Percentiles rank a stretch among this genome's conserved stretches.
phyloP scores from a whole-genome alignment of 2,329 filamentous ascomycete species.

The Alternaria longipes region DNA sequence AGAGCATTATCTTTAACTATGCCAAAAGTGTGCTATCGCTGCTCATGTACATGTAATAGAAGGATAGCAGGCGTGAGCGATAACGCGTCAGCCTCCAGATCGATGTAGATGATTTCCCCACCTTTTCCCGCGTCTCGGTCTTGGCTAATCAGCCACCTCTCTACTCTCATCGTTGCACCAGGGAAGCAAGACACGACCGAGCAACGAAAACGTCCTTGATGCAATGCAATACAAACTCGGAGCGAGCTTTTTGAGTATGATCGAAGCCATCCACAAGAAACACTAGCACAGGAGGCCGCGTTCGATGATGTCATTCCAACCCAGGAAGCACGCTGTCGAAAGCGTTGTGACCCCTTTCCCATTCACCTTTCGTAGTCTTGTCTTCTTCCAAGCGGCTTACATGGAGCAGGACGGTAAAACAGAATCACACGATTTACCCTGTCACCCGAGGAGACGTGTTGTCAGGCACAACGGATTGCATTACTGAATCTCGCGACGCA shows the following conservation, averaged over 20 bases:
- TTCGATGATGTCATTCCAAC: background rate
- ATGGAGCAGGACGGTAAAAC: background rate
- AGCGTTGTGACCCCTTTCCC: background rate
- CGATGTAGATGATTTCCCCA: background rate
- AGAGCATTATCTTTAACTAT: fast-evolving
- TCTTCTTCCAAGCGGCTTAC: background rate
- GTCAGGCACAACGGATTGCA: background rate
- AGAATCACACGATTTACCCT: background rate
- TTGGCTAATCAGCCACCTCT: background rate
- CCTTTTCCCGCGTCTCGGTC: background rate
- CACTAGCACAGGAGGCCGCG: background rate
- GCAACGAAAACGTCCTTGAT: background rate
- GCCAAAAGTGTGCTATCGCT: background rate
- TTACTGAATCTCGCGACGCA: background rate
- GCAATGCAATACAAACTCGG: background rate
- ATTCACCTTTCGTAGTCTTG: background rate
- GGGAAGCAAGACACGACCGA: background rate
- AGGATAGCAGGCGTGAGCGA: background rate
- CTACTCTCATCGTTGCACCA: background rate
- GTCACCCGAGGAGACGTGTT: background rate
- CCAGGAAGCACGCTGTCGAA: background rate
- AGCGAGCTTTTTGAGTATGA: background rate
- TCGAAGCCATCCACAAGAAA: background rate
- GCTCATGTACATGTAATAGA: background rate
- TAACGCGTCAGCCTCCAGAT: background rate